Conservation (phyloP, 1,139 yeast genomes). For the Taiozyma onychis region DNA sequence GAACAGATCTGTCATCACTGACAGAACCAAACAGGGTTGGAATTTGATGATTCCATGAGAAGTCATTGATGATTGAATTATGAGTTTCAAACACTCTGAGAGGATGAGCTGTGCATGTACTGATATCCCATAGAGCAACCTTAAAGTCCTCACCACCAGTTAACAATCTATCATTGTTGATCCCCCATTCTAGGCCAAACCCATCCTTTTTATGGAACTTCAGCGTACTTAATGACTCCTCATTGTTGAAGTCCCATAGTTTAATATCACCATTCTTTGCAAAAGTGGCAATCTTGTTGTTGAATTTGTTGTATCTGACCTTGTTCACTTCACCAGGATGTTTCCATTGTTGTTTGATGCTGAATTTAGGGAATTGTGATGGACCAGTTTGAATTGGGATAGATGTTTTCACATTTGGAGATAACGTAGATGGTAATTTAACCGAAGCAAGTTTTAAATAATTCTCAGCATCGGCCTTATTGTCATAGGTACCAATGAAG, state of each 20-base stretch:
- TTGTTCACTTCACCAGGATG: constrained; percentile 48
- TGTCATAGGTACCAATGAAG: constrained; percentile 45
- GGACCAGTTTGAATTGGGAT: constrained; percentile 24
- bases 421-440: constrained; percentile 46
- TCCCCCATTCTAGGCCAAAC: constrained; percentile 65
- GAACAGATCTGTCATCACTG: constrained; percentile 62
- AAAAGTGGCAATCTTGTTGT: constrained; percentile 42
- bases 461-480: constrained; percentile 32
- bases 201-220: constrained; percentile 65
- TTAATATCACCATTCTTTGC: constrained; percentile 42
- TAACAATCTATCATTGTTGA: constrained; percentile 37
- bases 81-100: constrained; percentile 41
- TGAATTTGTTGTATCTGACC: constrained; percentile 34
- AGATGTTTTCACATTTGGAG: constrained; percentile 31
- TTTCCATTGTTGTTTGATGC: constrained; percentile 35
- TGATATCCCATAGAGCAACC: constrained; percentile 66
- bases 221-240: constrained; percentile 29
- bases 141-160: constrained; percentile 66
- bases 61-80: constrained; percentile 47
- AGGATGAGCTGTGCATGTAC: constrained; percentile 34
- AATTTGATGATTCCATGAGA: constrained; percentile 46
- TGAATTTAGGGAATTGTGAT: constrained; percentile 29
- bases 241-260: constrained; percentile 22
- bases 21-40: constrained; percentile 60
- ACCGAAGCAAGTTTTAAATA: constrained; percentile 42